These are phyloP conservation scores for Pythium brassicae DNA, from an alignment of 352 stramenopile species.

Conservation along the genomic window DNA sequence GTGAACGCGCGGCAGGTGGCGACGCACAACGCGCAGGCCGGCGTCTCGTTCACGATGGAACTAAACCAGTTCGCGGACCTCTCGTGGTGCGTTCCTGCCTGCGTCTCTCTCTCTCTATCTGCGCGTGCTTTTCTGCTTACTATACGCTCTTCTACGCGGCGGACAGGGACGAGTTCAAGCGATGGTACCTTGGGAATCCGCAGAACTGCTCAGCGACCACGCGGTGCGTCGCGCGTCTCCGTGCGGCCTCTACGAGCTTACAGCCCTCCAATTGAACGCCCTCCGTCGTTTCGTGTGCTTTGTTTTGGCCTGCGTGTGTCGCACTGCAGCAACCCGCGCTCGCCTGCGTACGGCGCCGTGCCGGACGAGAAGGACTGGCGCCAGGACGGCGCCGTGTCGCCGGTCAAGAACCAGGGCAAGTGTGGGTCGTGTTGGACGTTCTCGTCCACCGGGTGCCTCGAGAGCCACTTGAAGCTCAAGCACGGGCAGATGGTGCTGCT, in stretches of 20 bases:
- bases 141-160: too few species aligned
- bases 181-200: conserved; percentile 53
- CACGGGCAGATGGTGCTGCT: conserved; percentile 90
- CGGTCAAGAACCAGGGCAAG: conserved; percentile 97
- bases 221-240: not conserved
- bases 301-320: too few species aligned
- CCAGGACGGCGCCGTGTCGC: conserved; percentile 89
- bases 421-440: conserved; percentile 99
- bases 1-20: conserved; percentile 59
- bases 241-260: too few species aligned
- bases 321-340: conserved; percentile 1
- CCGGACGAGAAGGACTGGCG: conserved; percentile 94
- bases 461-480: conserved; percentile 95
- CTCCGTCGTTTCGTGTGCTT: too few species aligned
- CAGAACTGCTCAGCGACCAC: conserved; percentile 72
- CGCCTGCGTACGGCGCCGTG: conserved; percentile 34
- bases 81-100: conserved; percentile 40
- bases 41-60: conserved; percentile 59
- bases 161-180: conserved; percentile 65
- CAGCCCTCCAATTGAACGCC: too few species aligned
- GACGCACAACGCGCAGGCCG: conserved; percentile 43
- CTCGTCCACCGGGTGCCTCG: conserved; percentile 95
- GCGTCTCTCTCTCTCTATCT: not conserved
- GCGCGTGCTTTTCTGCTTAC: too few species aligned
- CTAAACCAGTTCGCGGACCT: conserved; percentile 74